Evolutionary conservation across 2,329 filamentous ascomycete species (phyloP), one percentile per base, ranked within the genome.

Genomic region (Amphichorda felina): DNA sequence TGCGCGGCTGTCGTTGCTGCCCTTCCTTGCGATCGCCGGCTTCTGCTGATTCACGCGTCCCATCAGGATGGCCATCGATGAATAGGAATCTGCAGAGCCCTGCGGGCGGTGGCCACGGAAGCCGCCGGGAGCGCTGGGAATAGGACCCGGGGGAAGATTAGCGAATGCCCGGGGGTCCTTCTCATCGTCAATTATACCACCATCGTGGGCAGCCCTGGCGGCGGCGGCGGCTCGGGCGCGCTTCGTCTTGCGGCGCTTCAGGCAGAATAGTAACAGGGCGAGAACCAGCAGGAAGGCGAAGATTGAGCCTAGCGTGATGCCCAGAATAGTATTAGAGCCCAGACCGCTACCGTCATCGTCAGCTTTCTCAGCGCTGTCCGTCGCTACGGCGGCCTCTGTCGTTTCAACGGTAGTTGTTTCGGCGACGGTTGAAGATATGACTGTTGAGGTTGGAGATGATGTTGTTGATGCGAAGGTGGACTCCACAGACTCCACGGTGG

Each of bases 291-390:
- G 76, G 35, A 86, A 63, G 14, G 82, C 86, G 35, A 83, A 72
- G 16, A 94, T 76, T n/a, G 79, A 77, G 10, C 88, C 87, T 1
- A 96, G 68, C 0, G 83, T 83, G 34, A 84, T 83, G 24, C 84
- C 88, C 2, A 95, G 68, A 19, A 94, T 80, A 7, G 75, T 45
- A 56, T 69, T 63, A 51, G 63, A 50, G 39, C 54, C 50, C 33
- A 55, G 42, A n/a, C 48, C 56, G 39, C 16, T 53, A n/a, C n/a
- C 53, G 41, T 43, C 47, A 17, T 53, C 41, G 18, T 47, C 44
- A 40, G 50, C 44, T 21, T 37, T 31, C 10, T 22, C 53, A 27
- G 59, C 55, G 17, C 53, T 50, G 18, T 53, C 41, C 14, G 37
- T 15, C 17, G 30, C 24, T 8, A 34, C 27, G 15, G 30, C 5